Base-by-base conservation (phyloP, 2,329 filamentous ascomycete genomes). In the Venturia aucupariae region DNA sequence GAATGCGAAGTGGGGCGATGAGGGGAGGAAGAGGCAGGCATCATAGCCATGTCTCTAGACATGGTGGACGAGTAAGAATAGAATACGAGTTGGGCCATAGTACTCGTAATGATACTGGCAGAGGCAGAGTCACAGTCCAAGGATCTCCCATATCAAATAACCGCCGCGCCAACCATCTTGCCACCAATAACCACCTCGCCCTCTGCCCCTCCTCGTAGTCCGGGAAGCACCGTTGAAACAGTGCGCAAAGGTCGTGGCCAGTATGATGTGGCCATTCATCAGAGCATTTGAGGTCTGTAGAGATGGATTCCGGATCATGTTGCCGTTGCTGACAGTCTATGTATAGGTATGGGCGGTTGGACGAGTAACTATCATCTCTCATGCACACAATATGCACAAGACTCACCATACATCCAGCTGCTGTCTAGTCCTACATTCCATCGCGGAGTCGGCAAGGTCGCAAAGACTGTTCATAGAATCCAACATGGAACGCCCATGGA, bases 371-470 rank as follows among this genome's bases (percentile, higher is more conserved):
- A 65, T 27, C n/a, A 38, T 62, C 27, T 35, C 65, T 62, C 24
- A 41, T 42, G 17, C 32, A 38, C 27, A 51, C 22, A 17, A 38
- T 27, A 24, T 27, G 38, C 38, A 38, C 32, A 60, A 35, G n/a
- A 38, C 32, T 41, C 17, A 60, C 32, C 32, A 41, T 10, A 51
- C 44, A 48, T 38, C 41, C 39, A 44, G 60, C 64, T 86, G 64
- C 77, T 85, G 51, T 73, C 75, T 63, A 84, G 80, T 63, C 81
- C 81, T 2, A 71, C 76, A 42, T 86, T 85, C 75, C 83, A 85
- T 69, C 77, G 79, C 63, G 76, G 70, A 32, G 80, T 85, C 22
- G 77, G 80, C 30, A 77, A 77, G 64, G 76, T 81, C 15, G 82
- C 84, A 60, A 76, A 75, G 66, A 73, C 72, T 65, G 75, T 81